Base-by-base conservation (phyloP, 306 rosid species). In the Inga oerstediana region DNA sequence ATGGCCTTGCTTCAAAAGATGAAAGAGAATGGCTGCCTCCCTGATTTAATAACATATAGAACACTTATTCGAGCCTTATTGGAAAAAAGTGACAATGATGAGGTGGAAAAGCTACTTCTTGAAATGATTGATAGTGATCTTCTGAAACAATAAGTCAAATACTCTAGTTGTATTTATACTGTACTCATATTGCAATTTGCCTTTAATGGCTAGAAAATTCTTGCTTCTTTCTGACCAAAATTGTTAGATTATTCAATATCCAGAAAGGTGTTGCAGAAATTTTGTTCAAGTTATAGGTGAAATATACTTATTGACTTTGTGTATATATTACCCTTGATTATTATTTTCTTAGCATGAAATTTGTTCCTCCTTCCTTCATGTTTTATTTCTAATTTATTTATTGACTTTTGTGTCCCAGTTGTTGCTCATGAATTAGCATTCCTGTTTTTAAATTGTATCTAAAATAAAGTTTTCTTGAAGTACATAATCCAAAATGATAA, bases 1-100 rank as follows among this genome's bases (percentile, higher is more conserved):
- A 65, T 65, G 71, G 34, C 43, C 20, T 65, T 65, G 71, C 43
- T 65, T 65, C 71, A 32, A 65, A 65, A 65, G 34, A 65, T 65
- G 71, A 65, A 65, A 65, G 71, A 65, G 20, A 65, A 32, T 32
- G 71, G 71, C 10, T 65, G n/a, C 41, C 71, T 65, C 10, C 71
- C 71, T 32, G 43, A 65, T 15, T 65, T 34, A 65, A 65, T 65
- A 65, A 65, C 71, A 32, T 65, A 65, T 65, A 32, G 39, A 65
- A 65, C 71, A 65, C 71, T 32, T 65, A 34, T 65, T 7, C 71
- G 71, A 65, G 71, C 71, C 17, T 34, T 32, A 15, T 65, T 65
- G 71, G 71, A 65, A 32, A 34, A 32, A 32, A 32, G 71, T 5
- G n/a, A 65, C 10, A 65, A 65, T 65, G 71, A 32, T 65, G 34